Evolutionary conservation across 345 rosid species (phyloP), one percentile per base, ranked within the genome.

Genomic region (Brassica cretica): DNA sequence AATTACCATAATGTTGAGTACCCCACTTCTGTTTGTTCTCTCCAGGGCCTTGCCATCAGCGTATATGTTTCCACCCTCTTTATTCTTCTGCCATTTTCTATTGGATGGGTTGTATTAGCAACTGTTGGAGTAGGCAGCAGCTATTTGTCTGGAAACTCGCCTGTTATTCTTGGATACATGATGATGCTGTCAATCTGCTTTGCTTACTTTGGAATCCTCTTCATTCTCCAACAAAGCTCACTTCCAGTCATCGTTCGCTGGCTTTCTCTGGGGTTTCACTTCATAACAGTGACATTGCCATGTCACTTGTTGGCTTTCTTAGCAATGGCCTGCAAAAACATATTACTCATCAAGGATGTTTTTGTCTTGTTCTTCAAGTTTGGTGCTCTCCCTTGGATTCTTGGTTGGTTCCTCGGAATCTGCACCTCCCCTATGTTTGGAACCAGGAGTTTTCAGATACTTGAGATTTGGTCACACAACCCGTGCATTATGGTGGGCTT

Each of bases 301-400:
- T 18, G 49, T 49, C 49, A 16, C 70, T 18, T 73, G 70, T 64
- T 44, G 49, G 32, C 0, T 63, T 46, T 46, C 21, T 30, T 32
- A 73, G 62, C 49, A 18, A 3, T 10, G 30, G 46, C 32, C 32
- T 63, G 46, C 46, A 73, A 44, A 63, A 41, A 11, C 49, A 35
- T 35, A 35, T 35, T 35, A 35, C 39, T 41, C 49, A 41, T 10
- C 4, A 41, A 41, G 67, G 37, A 63, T 71, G 71, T 49, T 27
- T 64, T 55, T 1, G 56, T 78, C 30, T 35, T 78, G 56, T 49
- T 14, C 4, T 10, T 78, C 0, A 71, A 78, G 65, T 2, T 78
- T 56, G 72, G 76, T 71, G 24, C 41, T 8, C 29, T 78, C 55
- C 81, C 81, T 65, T 75, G 70, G 66, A n/a, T 75, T 1, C 33